phyloP scores from a whole-genome alignment of 1,284 basidiomycete genomes.

The Melampsora larici-populina region DNA sequence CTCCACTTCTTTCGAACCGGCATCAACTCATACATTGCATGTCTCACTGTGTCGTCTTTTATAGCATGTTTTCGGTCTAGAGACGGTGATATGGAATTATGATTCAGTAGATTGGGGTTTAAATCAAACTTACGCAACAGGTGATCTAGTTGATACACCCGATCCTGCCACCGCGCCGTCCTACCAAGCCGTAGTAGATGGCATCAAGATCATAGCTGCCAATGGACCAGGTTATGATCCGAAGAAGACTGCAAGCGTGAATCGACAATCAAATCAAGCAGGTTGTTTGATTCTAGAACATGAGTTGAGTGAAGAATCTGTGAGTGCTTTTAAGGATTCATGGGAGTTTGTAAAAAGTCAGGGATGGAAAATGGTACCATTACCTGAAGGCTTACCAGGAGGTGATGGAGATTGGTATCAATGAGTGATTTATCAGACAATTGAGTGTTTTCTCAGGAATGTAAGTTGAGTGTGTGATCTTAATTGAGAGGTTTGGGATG shows the following conservation, averaged over 20 bases:
- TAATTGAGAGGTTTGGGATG: too few species aligned
- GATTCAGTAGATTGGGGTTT: conserved; percentile 39
- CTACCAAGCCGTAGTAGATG: background rate
- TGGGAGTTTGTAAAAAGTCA: background rate
- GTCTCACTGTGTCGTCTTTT: background rate
- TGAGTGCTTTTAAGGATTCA: conserved; percentile 20
- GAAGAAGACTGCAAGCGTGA: background rate
- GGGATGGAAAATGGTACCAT: background rate
- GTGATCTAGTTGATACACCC: conserved; percentile 27
- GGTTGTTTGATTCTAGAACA: conserved; percentile 27
- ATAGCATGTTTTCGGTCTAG: conserved; percentile 39
- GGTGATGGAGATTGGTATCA: conserved; percentile 30
- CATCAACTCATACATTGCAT: background rate
- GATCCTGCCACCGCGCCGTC: background rate
- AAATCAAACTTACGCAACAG: conserved; percentile 38
- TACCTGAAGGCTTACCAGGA: conserved; percentile 19
- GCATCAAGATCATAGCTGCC: background rate
- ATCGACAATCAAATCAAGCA: background rate
- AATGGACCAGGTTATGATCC: background rate
- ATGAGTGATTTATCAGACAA: background rate
- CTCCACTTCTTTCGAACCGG: background rate
- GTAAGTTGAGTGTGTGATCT: too few species aligned
- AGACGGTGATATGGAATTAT: conserved; percentile 41
- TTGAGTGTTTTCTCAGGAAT: too few species aligned
- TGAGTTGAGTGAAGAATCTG: conserved; percentile 31